Percentiles rank a stretch among this genome's conserved stretches.
Conservation (phyloP, 176 grass and related monocot species). For the Triticum urartu region DNA sequence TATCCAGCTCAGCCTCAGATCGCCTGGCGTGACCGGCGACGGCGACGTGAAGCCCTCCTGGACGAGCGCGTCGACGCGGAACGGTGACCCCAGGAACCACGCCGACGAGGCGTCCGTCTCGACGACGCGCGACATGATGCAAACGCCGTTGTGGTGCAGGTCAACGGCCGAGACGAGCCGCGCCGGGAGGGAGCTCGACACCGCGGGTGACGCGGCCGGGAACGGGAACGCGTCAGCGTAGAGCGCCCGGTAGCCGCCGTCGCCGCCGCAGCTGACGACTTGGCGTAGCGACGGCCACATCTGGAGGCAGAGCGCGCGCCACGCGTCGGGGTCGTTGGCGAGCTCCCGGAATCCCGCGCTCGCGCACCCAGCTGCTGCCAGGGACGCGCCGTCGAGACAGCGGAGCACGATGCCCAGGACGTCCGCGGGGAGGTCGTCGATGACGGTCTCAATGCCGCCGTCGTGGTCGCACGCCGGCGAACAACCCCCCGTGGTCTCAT, state of each 20-base stretch:
- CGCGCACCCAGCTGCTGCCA: constrained; percentile 52
- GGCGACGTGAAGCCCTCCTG: constrained; percentile 25
- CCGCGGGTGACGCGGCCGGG: constrained; percentile 18
- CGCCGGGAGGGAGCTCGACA: neutral
- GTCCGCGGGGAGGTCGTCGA: constrained; percentile 69
- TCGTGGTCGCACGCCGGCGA: neutral
- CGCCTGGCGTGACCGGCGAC: constrained; percentile 11
- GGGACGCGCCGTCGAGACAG: constrained; percentile 54
- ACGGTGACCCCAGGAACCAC: constrained; percentile 62
- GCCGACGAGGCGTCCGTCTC: constrained; percentile 47
- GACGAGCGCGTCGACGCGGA: constrained; percentile 55
- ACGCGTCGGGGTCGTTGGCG: constrained; percentile 42
- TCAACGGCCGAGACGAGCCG: constrained; percentile 64
- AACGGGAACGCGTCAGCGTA: constrained; percentile 55
- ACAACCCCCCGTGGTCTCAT: neutral
- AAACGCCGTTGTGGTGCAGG: constrained; percentile 41
- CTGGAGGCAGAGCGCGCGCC: constrained; percentile 61
- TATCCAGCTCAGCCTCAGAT: constrained; percentile 62
- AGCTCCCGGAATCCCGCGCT: constrained; percentile 44
- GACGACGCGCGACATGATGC: constrained; percentile 51
- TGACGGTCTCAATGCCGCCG: neutral
- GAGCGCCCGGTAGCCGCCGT: constrained; percentile 34
- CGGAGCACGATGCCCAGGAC: constrained; percentile 45
- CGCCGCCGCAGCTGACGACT: neutral
- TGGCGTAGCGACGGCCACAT: constrained; percentile 61